phyloP scores from a whole-genome alignment of 2,329 filamentous ascomycete genomes.

The Erysiphe pulchra region DNA sequence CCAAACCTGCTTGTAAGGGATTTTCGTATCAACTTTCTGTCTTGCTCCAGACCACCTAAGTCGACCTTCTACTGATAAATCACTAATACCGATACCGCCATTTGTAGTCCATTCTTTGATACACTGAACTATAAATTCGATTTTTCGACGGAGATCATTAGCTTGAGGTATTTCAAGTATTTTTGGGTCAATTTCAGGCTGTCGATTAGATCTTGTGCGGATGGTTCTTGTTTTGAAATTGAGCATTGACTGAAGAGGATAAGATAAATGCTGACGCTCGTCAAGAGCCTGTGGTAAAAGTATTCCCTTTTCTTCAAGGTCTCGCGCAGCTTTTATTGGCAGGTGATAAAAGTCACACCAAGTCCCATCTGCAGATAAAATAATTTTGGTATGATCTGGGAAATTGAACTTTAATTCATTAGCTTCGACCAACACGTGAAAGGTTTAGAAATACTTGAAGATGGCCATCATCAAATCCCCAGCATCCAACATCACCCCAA shows the following conservation, averaged over 20 bases:
- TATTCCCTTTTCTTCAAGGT: constrained; percentile 36
- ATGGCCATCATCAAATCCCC: constrained; percentile 58
- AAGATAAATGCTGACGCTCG: constrained; percentile 43
- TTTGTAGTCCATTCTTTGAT: constrained; percentile 46
- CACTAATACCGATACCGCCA: constrained; percentile 42
- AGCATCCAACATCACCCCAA: constrained; percentile 57
- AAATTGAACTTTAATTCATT: constrained; percentile 43
- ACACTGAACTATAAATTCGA: constrained; percentile 43
- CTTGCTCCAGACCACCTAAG: constrained; percentile 32
- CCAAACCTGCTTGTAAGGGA: constrained; percentile 38
- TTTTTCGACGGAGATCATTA: constrained; percentile 49
- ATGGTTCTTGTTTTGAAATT: constrained; percentile 29
- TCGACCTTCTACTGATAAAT: constrained; percentile 25
- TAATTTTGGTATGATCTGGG: constrained; percentile 67
- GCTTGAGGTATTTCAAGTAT: constrained; percentile 39
- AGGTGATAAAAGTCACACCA: constrained; percentile 60
- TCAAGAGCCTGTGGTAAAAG: constrained; percentile 45
- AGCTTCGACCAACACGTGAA: constrained; percentile 2
- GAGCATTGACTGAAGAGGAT: constrained; percentile 46
- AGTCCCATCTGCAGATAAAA: constrained; percentile 46
- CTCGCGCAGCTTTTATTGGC: constrained; percentile 39
- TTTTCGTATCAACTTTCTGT: constrained; percentile 25
- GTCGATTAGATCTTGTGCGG: constrained; percentile 23
- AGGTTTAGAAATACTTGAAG: constrained; percentile 29
- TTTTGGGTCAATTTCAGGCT: constrained; percentile 33